These are phyloP conservation scores for Pleurotus djamor DNA, from an alignment of 768 basidiomycete species.

Conservation along the genomic window DNA sequence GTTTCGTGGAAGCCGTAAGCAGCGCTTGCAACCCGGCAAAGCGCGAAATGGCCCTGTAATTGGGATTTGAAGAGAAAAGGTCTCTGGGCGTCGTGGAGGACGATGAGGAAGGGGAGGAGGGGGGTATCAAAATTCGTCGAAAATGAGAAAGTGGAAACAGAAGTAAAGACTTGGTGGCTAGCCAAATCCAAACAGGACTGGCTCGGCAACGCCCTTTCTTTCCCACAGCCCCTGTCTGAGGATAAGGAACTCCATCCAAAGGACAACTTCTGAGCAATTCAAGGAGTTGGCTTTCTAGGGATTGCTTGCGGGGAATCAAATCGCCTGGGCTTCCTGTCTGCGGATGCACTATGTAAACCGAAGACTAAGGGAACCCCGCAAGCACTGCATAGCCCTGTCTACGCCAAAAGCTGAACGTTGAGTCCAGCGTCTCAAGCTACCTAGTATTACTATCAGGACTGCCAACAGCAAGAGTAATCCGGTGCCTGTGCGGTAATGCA, in stretches of 20 bases:
- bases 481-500: background rate
- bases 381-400: no score
- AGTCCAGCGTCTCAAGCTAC: no score
- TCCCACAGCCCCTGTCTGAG: background rate
- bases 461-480: no score
- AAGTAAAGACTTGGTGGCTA: background rate
- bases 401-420: no score
- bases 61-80: background rate
- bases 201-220: background rate
- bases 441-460: no score
- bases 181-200: background rate
- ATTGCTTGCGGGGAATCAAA: no score
- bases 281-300: no score
- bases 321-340: no score
- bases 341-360: no score
- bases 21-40: slow-evolving; percentile 38
- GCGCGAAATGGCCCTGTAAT: slow-evolving; percentile 11
- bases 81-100: slow-evolving; percentile 4
- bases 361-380: no score
- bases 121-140: background rate
- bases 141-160: background rate
- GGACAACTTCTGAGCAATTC: no score
- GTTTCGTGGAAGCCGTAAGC: slow-evolving; percentile 34
- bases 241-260: background rate
- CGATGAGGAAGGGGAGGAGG: background rate